These are phyloP conservation scores for Parmelia sp. DNA, from an alignment of 495 filamentous ascomycete genomes.

Conservation along the genomic window DNA sequence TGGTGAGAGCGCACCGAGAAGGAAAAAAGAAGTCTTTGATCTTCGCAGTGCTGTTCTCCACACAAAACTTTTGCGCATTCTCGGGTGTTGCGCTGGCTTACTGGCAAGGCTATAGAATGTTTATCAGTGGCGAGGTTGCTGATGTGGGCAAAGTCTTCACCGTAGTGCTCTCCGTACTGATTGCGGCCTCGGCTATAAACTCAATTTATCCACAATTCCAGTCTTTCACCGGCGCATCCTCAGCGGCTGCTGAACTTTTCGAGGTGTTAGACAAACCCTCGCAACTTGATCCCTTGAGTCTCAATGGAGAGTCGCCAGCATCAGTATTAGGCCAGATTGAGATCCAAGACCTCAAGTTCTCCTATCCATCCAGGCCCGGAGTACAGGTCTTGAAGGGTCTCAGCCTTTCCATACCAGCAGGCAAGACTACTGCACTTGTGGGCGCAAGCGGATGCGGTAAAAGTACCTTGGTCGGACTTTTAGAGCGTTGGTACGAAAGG, in stretches of 20 bases:
- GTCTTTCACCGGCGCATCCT: background rate
- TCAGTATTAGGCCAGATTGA: background rate
- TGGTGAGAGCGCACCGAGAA: background rate
- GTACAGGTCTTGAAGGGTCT: background rate
- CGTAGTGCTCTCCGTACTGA: background rate
- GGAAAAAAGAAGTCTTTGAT: background rate
- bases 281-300: background rate
- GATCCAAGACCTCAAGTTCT: background rate
- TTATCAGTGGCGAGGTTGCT: background rate
- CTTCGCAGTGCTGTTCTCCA: background rate
- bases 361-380: background rate
- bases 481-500: conserved; percentile 58
- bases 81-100: background rate
- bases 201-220: background rate
- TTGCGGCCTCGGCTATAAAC: background rate
- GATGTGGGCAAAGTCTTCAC: background rate
- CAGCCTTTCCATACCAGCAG: background rate
- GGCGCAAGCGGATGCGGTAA: background rate
- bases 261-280: background rate
- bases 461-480: conserved; percentile 53
- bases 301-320: background rate
- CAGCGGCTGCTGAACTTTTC: background rate
- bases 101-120: background rate
- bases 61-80: background rate
- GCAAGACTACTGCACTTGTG: background rate